A percentile compares a stretch with the other conserved stretches of the same genome.
Conservation (phyloP, 192 early-diverging fungal genomes). For the Backusella sp. region DNA sequence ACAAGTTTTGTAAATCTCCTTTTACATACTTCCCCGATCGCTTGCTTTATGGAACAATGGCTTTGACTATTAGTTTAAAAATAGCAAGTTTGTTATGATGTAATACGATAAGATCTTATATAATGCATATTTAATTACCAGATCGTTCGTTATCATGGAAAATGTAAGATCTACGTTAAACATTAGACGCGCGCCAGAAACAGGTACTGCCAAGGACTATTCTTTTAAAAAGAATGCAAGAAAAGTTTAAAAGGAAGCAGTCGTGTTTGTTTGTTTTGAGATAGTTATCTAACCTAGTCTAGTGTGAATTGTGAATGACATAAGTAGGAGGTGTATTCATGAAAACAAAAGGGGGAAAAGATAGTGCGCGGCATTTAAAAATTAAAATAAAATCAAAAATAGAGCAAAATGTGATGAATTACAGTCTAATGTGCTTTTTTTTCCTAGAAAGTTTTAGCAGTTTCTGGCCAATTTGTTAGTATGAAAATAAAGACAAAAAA, state of each 20-base stretch:
- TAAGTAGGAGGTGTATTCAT: neutral
- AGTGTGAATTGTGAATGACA: slow-evolving; percentile 5
- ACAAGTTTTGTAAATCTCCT: neutral
- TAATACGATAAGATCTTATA: neutral
- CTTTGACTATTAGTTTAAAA: neutral
- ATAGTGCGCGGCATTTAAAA: neutral
- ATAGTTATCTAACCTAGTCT: neutral
- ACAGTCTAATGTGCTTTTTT: neutral
- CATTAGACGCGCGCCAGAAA: neutral
- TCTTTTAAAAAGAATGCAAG: neutral
- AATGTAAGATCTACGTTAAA: neutral
- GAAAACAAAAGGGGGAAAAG: slow-evolving; percentile 3
- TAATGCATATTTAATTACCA: neutral
- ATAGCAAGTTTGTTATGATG: neutral
- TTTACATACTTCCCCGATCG: neutral
- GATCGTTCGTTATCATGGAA: neutral
- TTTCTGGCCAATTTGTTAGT: neutral
- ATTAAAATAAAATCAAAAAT: neutral
- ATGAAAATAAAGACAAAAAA: neutral
- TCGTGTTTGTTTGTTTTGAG: neutral
- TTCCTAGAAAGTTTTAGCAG: slow-evolving; percentile 2
- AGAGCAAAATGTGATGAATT: neutral
- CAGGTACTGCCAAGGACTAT: neutral
- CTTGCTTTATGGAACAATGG: neutral
- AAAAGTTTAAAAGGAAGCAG: neutral